A percentile compares a stretch with the other conserved stretches of the same genome.
Evolutionary conservation across 176 grass and related monocot genomes (phyloP).

Genomic region (Lolium multiflorum): DNA sequence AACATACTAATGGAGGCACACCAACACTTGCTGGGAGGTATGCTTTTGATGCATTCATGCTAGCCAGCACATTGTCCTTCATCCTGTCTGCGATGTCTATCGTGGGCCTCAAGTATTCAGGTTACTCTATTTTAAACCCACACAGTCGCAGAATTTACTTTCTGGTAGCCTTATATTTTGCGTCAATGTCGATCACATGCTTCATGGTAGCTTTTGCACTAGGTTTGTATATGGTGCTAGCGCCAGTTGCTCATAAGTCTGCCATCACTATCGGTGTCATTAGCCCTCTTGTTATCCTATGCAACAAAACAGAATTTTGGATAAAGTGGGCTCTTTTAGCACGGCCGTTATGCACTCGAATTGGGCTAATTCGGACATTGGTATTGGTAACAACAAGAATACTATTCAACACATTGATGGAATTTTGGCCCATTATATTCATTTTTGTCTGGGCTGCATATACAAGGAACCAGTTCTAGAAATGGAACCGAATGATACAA

Average conservation of each 20-base stretch:
- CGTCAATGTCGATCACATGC: neutral
- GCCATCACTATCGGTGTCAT: neutral
- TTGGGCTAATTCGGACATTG: neutral
- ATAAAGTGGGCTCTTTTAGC: conserved; percentile 2
- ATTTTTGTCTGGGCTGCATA: conserved; percentile 20
- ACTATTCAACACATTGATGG: conserved; percentile 4
- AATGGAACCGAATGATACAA: neutral
- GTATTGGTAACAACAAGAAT: neutral
- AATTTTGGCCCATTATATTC: conserved; percentile 22
- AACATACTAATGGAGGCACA: conserved; percentile 10
- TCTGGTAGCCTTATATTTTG: neutral
- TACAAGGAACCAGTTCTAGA: neutral
- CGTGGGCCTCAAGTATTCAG: neutral
- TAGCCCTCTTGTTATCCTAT: neutral
- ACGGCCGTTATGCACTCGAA: conserved; percentile 8
- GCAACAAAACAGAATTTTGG: neutral
- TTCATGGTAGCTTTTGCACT: neutral
- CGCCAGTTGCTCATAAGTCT: conserved; percentile 5
- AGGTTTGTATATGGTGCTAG: conserved; percentile 23
- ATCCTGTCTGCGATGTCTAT: neutral
- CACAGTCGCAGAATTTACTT: neutral
- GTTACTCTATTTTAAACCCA: neutral
- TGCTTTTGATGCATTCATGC: conserved; percentile 9
- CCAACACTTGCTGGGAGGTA: conserved; percentile 20
- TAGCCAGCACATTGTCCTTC: conserved; percentile 8